Evolutionary conservation across 106 monocot genomes (phyloP).

Genomic region (Dendrobium catenatum): DNA sequence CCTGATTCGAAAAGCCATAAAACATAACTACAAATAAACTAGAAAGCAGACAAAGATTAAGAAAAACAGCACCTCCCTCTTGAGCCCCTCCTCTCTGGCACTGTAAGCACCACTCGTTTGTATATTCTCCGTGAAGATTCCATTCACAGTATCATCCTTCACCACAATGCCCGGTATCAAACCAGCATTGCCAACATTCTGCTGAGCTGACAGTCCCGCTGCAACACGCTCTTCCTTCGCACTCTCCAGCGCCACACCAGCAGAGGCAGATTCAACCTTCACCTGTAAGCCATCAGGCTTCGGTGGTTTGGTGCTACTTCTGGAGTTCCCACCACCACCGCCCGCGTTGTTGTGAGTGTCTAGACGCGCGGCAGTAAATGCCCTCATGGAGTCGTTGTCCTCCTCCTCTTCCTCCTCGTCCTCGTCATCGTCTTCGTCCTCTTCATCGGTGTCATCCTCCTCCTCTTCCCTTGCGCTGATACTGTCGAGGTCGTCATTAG

Average conservation of each 20-base stretch:
- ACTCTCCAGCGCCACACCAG: conserved; percentile 9
- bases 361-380: conserved; percentile 68
- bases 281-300: conserved; percentile 37
- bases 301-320: conserved; percentile 46
- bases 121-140: conserved; percentile 94
- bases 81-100: conserved; percentile 90
- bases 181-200: not conserved
- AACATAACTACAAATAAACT: not conserved
- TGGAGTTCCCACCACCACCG: conserved; percentile 15
- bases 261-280: conserved; percentile 26
- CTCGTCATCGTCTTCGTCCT: conserved; percentile 40
- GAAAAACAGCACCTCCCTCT: conserved; percentile 51
- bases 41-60: not conserved
- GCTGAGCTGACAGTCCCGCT: conserved; percentile 5
- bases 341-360: conserved; percentile 9
- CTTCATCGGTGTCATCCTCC: conserved; percentile 30
- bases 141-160: conserved; percentile 85
- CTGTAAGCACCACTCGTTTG: conserved; percentile 95
- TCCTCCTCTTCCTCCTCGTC: conserved; percentile 50
- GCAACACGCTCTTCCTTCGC: conserved; percentile 25
- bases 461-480: conserved; percentile 55
- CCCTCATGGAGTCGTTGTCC: conserved; percentile 59
- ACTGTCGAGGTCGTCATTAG: conserved; percentile 65
- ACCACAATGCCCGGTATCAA: conserved; percentile 50
- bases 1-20: not conserved